phyloP scores from a whole-genome alignment of 2,329 filamentous ascomycete genomes.

The Exophiala xenobiotica region DNA sequence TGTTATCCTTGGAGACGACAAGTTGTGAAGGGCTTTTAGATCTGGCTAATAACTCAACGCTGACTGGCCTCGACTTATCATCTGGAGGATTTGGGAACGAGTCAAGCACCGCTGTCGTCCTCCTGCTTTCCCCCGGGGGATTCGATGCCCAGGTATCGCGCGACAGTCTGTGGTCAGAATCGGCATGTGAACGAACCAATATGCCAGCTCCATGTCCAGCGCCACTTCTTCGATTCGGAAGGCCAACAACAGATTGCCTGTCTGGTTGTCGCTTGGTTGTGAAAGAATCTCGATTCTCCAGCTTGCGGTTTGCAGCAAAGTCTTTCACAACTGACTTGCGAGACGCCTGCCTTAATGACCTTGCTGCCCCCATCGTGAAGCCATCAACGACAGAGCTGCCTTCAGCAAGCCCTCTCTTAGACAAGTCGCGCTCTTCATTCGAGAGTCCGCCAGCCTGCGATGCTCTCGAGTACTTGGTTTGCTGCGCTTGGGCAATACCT shows the following conservation, averaged over 20 bases:
- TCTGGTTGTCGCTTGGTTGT: constrained; percentile 20
- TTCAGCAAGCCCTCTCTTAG: no score
- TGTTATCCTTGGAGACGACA: constrained; percentile 6
- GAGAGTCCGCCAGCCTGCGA: no score
- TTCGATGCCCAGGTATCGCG: constrained; percentile 38
- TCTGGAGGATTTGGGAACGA: constrained; percentile 22
- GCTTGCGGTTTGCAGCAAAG: background rate
- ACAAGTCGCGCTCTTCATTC: no score
- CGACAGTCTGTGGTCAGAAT: constrained; percentile 40
- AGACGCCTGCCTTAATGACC: background rate
- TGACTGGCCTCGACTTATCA: constrained; percentile 3
- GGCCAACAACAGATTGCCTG: constrained; percentile 25
- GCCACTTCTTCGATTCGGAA: constrained; percentile 42
- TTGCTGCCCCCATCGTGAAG: no score
- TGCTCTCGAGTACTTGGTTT: no score
- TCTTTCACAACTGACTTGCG: background rate
- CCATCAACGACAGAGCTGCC: no score
- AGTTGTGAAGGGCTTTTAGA: constrained; percentile 2
- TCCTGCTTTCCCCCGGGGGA: constrained; percentile 37
- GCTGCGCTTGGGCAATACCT: no score
- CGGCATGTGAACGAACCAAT: constrained; percentile 38
- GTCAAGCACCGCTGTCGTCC: constrained; percentile 38
- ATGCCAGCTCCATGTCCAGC: constrained; percentile 44
- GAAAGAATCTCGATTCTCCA: constrained; percentile 19
- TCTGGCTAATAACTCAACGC: background rate